Percentiles rank a stretch among this genome's conserved stretches.
Conservation (phyloP, 352 stramenopile species). For the Pythium periplocum region DNA sequence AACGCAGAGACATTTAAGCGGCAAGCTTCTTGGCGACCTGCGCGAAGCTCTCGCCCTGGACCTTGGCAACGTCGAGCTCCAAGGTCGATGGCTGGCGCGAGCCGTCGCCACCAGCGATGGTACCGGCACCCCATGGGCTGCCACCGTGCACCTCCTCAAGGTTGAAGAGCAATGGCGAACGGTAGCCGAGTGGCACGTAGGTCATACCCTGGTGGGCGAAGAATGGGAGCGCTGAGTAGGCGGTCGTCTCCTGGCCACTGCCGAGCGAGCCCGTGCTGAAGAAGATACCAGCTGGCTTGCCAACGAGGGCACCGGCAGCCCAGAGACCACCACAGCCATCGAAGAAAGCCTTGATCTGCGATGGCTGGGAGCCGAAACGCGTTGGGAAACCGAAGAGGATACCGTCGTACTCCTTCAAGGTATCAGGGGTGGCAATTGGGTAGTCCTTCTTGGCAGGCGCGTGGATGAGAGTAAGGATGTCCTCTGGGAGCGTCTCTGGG, state of each 20-base stretch:
- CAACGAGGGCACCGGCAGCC: slow-evolving; percentile 67
- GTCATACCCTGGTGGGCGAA: slow-evolving; percentile 88
- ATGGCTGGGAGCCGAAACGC: slow-evolving; percentile 71
- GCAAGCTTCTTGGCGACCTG: slow-evolving; percentile 71
- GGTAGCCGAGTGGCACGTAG: slow-evolving; percentile 88
- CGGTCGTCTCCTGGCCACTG: slow-evolving; percentile 89
- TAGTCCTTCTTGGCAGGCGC: slow-evolving; percentile 60
- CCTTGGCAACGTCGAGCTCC: slow-evolving; percentile 72
- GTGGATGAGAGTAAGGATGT: slow-evolving; percentile 80
- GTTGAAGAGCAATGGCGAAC: slow-evolving; percentile 58
- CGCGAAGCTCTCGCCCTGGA: slow-evolving; percentile 85
- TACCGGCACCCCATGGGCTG: slow-evolving; percentile 26
- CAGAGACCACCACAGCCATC: slow-evolving; percentile 85
- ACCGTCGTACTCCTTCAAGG: slow-evolving; percentile 59
- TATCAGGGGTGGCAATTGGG: slow-evolving; percentile 45
- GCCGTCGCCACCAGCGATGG: slow-evolving; percentile 74
- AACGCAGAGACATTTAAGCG: slow-evolving; percentile 8
- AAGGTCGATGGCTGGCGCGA: slow-evolving; percentile 73
- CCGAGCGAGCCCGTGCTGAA: slow-evolving; percentile 72
- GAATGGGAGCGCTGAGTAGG: slow-evolving; percentile 77
- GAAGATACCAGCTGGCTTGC: slow-evolving; percentile 88
- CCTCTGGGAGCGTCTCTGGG: slow-evolving; percentile 63
- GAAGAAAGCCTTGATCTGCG: slow-evolving; percentile 89
- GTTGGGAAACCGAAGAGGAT: slow-evolving; percentile 85
- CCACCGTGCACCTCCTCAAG: slow-evolving; percentile 77